Base-by-base conservation (phyloP, 1,139 yeast genomes). In the Hyphopichia pseudoburtonii region DNA sequence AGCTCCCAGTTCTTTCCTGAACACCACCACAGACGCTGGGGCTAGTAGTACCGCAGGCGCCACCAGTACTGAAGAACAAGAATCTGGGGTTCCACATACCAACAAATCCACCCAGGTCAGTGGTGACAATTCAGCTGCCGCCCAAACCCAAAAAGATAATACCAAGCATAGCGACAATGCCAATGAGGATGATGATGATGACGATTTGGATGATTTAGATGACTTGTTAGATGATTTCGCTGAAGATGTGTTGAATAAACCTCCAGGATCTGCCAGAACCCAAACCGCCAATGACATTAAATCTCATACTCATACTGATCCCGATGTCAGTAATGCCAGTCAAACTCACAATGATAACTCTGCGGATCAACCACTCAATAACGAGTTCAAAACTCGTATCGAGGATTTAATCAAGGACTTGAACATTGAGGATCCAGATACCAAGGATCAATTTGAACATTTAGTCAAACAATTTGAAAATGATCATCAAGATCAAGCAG, bases 191-290 rank as follows among this genome's bases (percentile, higher is more conserved):
- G 23, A 28, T n/a, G 61, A 53, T 3, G 76, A 71, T 15, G 87
- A 80, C 40, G 86, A 81, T 38, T 69, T 81, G 42, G 89, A 84
- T 52, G 94, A 85, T 48, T 69, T 85, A 48, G 94, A 84, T 48
- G 90, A 82, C 48, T 70, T 82, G 42, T 64, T 85, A 36, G 89
- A 83, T 50, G 89, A 84, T 41, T 83, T 83, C 57, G 90, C 88
- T 30, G 87, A 84, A 41, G 89, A 84, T 48, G 78, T 85, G 2
- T 68, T 85, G 44, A 75, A 75, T 46, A 71, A 78, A 48, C 83
- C 88, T 2, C 83, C 85, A 0, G 85, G 82, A 8, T 57, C 70
- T 1, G 57, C 57, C 12, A 40, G 46, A 5, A 40, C 39, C 17
- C 43, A 34, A 17, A 21, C 42, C 28, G 30, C 34, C 4, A n/a